Base-by-base conservation (phyloP, 257 asterid species). In the Solanum sejunctum region DNA sequence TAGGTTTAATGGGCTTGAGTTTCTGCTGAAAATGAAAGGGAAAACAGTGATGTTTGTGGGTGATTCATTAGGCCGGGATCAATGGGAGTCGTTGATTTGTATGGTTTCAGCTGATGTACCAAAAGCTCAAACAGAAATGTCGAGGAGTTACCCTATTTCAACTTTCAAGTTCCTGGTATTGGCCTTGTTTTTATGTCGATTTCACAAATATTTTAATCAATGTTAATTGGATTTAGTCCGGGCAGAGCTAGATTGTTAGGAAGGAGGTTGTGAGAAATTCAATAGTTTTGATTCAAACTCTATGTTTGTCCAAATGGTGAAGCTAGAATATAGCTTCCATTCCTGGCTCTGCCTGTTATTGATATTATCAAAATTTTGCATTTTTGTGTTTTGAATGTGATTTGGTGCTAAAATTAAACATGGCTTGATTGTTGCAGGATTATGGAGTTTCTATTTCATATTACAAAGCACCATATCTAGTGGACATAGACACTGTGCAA, bases 31-130 rank as follows among this genome's bases (percentile, higher is more conserved):
- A 54, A 88, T 89, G 90, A 88, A 63, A 85, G 92, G 90, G 80
- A 89, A 89, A 80, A 94, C 89, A 12, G 91, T 97, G 87, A 95
- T 97, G 99, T 97, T 97, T 86, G 99, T 97, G 70, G 99, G 99
- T 1, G 99, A 97, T 67, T 97, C 99, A 16, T 79, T 97, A 85
- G 98, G 98, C 12, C 87, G 95, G 75, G 95, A 97, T 86, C 99
- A 97, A 86, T 97, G 98, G 98, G 91, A 97, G 87, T 95, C 98
- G 20, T 86, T 97, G 86, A 77, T 94, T 64, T 97, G 99, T 86
- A 86, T 97, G 98, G 90, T 95, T 54, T 87, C 94, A 58, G 91
- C 97, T 43, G 95, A 82, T 13, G 92, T 86, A n/a, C 91, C 94
- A 23, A 87, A 88, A 12, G 90, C 98, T 41, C 97, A 92, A 28